Conservation (phyloP, 2,329 filamentous ascomycete species). For the Berkeleyomyces basicola region DNA sequence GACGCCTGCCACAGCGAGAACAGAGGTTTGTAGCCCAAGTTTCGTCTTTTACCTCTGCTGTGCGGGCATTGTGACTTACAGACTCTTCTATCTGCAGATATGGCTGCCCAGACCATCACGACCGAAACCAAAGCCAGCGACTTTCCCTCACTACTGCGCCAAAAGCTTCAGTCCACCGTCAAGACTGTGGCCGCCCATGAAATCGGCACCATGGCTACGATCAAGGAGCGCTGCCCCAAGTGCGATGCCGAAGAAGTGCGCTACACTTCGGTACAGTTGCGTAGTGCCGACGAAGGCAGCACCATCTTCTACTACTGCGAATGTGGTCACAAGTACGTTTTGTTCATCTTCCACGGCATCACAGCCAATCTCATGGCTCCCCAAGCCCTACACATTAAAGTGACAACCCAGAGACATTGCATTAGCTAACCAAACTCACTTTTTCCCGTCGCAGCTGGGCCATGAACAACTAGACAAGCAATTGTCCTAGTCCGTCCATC, state of each 20-base stretch:
- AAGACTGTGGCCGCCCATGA: constrained; percentile 67
- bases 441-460: constrained; percentile 28
- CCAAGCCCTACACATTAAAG: neutral
- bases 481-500: neutral
- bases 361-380: neutral
- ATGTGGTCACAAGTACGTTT: constrained; percentile 62
- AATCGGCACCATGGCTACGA: constrained; percentile 53
- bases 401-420: neutral
- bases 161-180: constrained; percentile 68
- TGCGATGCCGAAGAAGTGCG: constrained; percentile 72
- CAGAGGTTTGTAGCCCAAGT: constrained; percentile 39
- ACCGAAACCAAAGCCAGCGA: constrained; percentile 78
- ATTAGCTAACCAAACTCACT: constrained; percentile 17
- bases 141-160: constrained; percentile 77
- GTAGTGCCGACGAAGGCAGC: constrained; percentile 86
- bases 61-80: constrained; percentile 7
- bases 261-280: constrained; percentile 70
- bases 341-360: neutral
- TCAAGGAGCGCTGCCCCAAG: constrained; percentile 55
- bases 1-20: constrained; percentile 75
- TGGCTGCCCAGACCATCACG: constrained; percentile 55
- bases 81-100: constrained; percentile 34
- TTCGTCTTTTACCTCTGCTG: neutral
- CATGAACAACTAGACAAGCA: constrained; percentile 37
- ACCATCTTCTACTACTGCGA: constrained; percentile 84